Percentiles rank a stretch among this genome's conserved stretches.
Evolutionary conservation across 192 early-diverging fungal genomes (phyloP).

Genomic region (Backusella morwellensis): DNA sequence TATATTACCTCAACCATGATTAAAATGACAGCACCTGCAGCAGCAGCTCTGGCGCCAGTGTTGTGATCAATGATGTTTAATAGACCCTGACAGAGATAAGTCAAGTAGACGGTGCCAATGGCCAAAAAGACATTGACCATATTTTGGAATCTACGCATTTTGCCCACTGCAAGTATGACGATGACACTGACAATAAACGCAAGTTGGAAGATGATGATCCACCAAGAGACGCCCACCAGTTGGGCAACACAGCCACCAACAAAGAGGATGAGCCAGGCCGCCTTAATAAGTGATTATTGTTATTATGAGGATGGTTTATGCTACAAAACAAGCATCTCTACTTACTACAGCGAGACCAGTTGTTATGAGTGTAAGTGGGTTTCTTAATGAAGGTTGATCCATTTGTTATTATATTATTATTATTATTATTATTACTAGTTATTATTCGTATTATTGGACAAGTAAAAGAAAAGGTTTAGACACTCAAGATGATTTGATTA

Average conservation of each 20-base stretch:
- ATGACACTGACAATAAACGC: conserved; percentile 10
- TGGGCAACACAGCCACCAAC: conserved; percentile 21
- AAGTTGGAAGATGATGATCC: conserved; percentile 32
- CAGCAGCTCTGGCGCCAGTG: conserved; percentile 11
- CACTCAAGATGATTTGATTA: background rate
- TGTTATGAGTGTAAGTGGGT: background rate
- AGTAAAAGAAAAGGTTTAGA: background rate
- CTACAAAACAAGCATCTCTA: too few relatives aligned
- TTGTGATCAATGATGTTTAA: background rate
- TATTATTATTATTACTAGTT: background rate
- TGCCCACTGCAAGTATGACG: background rate
- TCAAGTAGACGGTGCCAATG: conserved; percentile 26
- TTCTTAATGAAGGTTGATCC: background rate
- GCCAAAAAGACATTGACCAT: conserved; percentile 20
- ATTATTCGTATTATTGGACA: background rate
- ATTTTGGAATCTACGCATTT: conserved; percentile 1
- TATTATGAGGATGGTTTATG: background rate
- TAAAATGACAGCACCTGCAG: conserved; percentile 32
- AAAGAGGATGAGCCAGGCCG: conserved; percentile 33
- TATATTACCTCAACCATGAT: conserved; percentile 30
- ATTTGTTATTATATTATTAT: background rate
- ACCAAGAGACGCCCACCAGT: conserved; percentile 18
- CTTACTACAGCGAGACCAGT: background rate
- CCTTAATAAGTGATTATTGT: conserved; percentile 2
- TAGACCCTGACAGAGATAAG: background rate